phyloP scores from a whole-genome alignment of 306 rosid genomes.

The Vigna angularis region DNA sequence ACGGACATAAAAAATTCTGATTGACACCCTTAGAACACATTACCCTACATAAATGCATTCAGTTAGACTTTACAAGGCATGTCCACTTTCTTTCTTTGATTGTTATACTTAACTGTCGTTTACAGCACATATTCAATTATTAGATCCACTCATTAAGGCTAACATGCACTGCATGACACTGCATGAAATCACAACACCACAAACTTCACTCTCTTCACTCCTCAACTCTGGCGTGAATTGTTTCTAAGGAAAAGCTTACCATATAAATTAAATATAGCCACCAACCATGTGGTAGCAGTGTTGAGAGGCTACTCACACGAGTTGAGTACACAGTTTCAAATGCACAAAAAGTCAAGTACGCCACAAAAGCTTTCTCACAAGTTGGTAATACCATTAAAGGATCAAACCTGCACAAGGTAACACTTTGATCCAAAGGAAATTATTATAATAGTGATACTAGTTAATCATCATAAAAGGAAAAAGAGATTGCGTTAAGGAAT shows the following conservation, averaged over 20 bases:
- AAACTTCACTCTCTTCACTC: neutral
- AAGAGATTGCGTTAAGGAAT: neutral
- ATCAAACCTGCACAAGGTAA: neutral
- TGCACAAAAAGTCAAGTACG: neutral
- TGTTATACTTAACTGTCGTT: neutral
- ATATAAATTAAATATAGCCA: slow-evolving; percentile 7
- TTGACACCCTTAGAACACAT: neutral
- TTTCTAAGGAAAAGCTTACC: neutral
- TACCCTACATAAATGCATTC: neutral
- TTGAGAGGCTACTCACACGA: neutral
- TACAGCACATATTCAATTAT: neutral
- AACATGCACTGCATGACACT: neutral
- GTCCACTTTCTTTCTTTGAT: neutral
- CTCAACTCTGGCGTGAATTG: neutral
- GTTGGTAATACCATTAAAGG: slow-evolving; percentile 6
- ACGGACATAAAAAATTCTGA: neutral
- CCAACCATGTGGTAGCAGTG: neutral
- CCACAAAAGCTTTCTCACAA: neutral
- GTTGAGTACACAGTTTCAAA: neutral
- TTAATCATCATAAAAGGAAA: neutral
- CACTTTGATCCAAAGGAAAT: neutral
- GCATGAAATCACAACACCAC: neutral
- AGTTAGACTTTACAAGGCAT: neutral
- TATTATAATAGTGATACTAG: neutral
- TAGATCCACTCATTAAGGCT: neutral